A percentile compares a stretch with the other conserved stretches of the same genome.
Evolutionary conservation across 176 grass and related monocot species (phyloP).

Genomic region (Alopecurus myosuroides): DNA sequence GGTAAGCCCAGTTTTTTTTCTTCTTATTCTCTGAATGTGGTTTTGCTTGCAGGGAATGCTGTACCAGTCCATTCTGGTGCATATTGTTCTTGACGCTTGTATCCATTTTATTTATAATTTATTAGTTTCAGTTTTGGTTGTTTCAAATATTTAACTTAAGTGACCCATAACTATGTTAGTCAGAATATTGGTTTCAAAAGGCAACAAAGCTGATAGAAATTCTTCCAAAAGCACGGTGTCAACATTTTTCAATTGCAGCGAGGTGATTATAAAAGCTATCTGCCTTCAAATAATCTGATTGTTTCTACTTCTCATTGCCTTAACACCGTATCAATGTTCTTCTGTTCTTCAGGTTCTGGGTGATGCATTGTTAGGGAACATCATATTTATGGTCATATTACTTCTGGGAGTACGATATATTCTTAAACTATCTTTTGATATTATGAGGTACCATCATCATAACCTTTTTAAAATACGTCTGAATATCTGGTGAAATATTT

Average conservation of each 20-base stretch:
- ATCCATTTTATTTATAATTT: slow-evolving; percentile 38
- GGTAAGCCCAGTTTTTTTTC: neutral
- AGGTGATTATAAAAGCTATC: slow-evolving; percentile 37
- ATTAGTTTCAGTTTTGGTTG: slow-evolving; percentile 2
- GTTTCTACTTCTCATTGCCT: neutral
- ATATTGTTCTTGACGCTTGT: slow-evolving; percentile 81
- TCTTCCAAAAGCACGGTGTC: slow-evolving; percentile 41
- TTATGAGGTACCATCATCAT: slow-evolving; percentile 29
- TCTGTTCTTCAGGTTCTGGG: slow-evolving; percentile 51
- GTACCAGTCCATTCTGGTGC: slow-evolving; percentile 47
- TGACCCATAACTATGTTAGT: slow-evolving; percentile 60
- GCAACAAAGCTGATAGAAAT: slow-evolving; percentile 42
- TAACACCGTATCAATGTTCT: neutral
- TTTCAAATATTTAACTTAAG: slow-evolving; percentile 14
- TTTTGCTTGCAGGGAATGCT: slow-evolving; percentile 64
- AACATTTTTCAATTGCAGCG: slow-evolving; percentile 50
- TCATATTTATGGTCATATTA: slow-evolving; percentile 61
- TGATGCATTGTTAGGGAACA: slow-evolving; percentile 53
- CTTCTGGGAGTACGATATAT: slow-evolving; percentile 52
- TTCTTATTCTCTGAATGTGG: neutral
- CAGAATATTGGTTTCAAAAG: slow-evolving; percentile 67
- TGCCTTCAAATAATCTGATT: slow-evolving; percentile 9
- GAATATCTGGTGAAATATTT: neutral
- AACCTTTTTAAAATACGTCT: neutral
- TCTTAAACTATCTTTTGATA: slow-evolving; percentile 50